A percentile compares a stretch with the other conserved stretches of the same genome.
Evolutionary conservation across 495 filamentous ascomycete species (phyloP).

Genomic region (Penicillium subrubescens): DNA sequence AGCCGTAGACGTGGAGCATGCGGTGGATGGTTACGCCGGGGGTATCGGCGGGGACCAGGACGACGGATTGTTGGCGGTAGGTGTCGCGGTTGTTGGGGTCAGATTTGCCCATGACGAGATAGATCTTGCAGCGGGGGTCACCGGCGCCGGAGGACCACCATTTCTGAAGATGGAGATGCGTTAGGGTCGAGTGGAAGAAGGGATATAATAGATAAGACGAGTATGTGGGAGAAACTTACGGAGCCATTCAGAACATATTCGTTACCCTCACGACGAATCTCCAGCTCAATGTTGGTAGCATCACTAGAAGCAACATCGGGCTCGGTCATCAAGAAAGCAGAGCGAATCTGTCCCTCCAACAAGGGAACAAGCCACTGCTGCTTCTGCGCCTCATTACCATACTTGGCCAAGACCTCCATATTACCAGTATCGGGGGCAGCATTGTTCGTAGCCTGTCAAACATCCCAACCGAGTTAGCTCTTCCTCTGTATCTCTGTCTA

Average conservation of each 20-base stretch:
- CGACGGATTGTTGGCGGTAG: constrained; percentile 87
- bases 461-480: not conserved
- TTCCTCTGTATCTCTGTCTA: not conserved
- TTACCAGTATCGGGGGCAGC: constrained; percentile 92
- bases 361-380: constrained; percentile 79
- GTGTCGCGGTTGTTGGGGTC: constrained; percentile 69
- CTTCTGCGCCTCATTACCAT: constrained; percentile 90
- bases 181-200: not conserved
- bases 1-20: constrained; percentile 88
- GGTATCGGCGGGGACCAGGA: constrained; percentile 75
- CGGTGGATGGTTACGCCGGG: constrained; percentile 81
- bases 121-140: constrained; percentile 85
- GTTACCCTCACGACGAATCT: constrained; percentile 77
- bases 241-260: constrained; percentile 85
- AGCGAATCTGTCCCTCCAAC: constrained; percentile 83
- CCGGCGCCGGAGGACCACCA: constrained; percentile 96
- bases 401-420: constrained; percentile 95
- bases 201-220: no score
- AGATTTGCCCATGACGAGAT: constrained; percentile 90
- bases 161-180: constrained; percentile 58
- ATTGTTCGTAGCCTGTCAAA: constrained; percentile 76
- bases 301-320: constrained; percentile 83
- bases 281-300: constrained; percentile 83
- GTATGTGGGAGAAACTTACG: constrained; percentile 42
- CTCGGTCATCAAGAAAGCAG: constrained; percentile 94